These are phyloP conservation scores for Aechmea fasciata DNA, from an alignment of 176 grass and related monocot genomes.

Conservation along the genomic window DNA sequence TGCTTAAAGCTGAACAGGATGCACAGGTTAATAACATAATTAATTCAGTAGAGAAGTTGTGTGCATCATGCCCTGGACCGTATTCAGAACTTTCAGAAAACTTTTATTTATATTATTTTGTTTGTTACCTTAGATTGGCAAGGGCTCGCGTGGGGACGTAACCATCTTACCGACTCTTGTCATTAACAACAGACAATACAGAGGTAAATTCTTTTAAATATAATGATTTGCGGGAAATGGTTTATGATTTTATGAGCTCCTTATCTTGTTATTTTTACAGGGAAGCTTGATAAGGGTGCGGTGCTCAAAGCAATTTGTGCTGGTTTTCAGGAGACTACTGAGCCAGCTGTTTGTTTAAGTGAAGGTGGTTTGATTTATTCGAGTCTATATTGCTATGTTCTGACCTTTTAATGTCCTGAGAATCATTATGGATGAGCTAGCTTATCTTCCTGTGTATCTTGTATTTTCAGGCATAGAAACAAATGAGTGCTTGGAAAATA, in stretches of 20 bases:
- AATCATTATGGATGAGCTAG: not conserved
- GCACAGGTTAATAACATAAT: slow-evolving; percentile 44
- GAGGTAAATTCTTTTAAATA: slow-evolving; percentile 31
- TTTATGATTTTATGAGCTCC: not conserved
- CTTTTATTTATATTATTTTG: not conserved
- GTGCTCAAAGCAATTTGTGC: slow-evolving; percentile 92
- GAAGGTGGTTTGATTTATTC: slow-evolving; percentile 36
- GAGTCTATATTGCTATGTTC: not conserved
- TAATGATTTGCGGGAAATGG: not conserved
- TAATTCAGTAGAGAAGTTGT: not conserved
- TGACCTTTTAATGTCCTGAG: not conserved
- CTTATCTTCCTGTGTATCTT: not conserved
- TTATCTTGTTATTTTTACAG: slow-evolving; percentile 28
- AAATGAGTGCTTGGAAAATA: slow-evolving; percentile 93
- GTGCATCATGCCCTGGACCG: not conserved
- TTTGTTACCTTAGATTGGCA: slow-evolving; percentile 57
- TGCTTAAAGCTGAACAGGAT: slow-evolving; percentile 88
- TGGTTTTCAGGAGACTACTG: slow-evolving; percentile 70
- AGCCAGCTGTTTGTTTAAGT: slow-evolving; percentile 78
- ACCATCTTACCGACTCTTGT: slow-evolving; percentile 92
- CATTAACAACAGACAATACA: slow-evolving; percentile 94
- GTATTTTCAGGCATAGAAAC: slow-evolving; percentile 69
- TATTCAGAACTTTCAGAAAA: not conserved
- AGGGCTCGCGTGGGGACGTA: slow-evolving; percentile 77
- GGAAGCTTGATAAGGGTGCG: slow-evolving; percentile 79